Evolutionary conservation across 2,329 filamentous ascomycete species (phyloP).

Genomic region (Nemania sp.): DNA sequence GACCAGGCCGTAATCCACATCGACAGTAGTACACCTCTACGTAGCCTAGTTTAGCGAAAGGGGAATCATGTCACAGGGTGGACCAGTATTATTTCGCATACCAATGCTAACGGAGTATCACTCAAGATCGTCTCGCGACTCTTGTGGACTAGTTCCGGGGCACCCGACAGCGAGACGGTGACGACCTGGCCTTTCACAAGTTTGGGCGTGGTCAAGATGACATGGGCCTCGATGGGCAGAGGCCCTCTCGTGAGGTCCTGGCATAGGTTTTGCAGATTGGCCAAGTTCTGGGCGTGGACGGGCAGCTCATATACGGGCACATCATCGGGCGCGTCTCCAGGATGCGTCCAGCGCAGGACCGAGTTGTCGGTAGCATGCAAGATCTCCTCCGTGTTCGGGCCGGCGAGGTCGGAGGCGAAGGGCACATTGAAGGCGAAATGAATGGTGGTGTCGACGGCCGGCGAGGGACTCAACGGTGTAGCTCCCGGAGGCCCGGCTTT

Average conservation of each 20-base stretch:
- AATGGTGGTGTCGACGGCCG: constrained; percentile 74
- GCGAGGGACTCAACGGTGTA: constrained; percentile 66
- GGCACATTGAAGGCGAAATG: constrained; percentile 97
- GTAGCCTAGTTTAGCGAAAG: constrained; percentile 38
- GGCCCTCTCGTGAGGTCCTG: constrained; percentile 73
- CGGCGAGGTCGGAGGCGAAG: constrained; percentile 88
- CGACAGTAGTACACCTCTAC: constrained; percentile 89
- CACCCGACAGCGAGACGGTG: constrained; percentile 88
- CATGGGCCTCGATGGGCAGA: constrained; percentile 78
- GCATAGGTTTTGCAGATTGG: constrained; percentile 77
- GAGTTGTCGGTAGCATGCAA: constrained; percentile 88
- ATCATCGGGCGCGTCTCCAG: constrained; percentile 81
- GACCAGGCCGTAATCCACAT: constrained; percentile 89
- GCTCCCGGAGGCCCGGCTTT: constrained; percentile 57
- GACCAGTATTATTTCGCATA: constrained; percentile 55
- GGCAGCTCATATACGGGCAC: constrained; percentile 86
- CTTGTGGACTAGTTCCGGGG: constrained; percentile 84
- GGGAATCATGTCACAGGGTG: constrained; percentile 22
- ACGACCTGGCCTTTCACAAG: constrained; percentile 70
- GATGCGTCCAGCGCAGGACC: constrained; percentile 90
- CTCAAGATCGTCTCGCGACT: constrained; percentile 88
- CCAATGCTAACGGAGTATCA: constrained; percentile 88
- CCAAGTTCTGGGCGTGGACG: constrained; percentile 86
- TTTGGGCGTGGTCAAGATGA: constrained; percentile 81
- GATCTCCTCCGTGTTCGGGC: constrained; percentile 92